Conservation (phyloP, 129 eudicot species). For the Heracleum sosnowskyi region DNA sequence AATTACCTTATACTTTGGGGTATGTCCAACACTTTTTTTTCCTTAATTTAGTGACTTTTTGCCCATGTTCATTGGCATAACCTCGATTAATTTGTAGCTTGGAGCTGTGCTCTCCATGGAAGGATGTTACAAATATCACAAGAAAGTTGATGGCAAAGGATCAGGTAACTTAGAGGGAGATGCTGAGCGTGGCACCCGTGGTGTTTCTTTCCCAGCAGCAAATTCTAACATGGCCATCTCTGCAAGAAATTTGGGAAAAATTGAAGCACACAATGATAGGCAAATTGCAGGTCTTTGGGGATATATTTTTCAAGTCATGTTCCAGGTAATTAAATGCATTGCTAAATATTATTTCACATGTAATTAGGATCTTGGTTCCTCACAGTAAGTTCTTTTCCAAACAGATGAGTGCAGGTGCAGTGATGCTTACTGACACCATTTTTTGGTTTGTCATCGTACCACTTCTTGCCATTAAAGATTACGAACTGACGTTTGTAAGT, state of each 20-base stretch:
- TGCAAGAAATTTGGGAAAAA: slow-evolving; percentile 19
- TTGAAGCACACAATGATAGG: slow-evolving; percentile 29
- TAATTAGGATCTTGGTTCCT: not conserved
- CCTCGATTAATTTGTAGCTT: slow-evolving; percentile 29
- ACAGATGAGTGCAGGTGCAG: slow-evolving; percentile 97
- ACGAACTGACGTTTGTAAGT: slow-evolving; percentile 82
- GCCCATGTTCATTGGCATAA: not conserved
- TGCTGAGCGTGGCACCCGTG: slow-evolving; percentile 39
- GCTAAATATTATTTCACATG: not conserved
- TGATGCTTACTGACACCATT: slow-evolving; percentile 84
- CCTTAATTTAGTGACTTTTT: too few relatives aligned
- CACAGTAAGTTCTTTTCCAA: not conserved
- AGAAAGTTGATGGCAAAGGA: slow-evolving; percentile 38
- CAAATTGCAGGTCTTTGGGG: slow-evolving; percentile 73
- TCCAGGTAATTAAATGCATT: slow-evolving; percentile 49
- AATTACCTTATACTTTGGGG: slow-evolving; percentile 87
- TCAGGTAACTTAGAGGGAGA: slow-evolving; percentile 33
- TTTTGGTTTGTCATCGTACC: slow-evolving; percentile 92
- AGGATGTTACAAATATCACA: slow-evolving; percentile 58
- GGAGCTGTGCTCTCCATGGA: slow-evolving; percentile 68
- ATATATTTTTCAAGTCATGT: slow-evolving; percentile 69
- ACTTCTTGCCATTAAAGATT: slow-evolving; percentile 70
- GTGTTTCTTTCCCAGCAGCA: slow-evolving; percentile 14
- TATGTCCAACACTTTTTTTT: slow-evolving; percentile 32
- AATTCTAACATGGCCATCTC: slow-evolving; percentile 18